phyloP scores from a whole-genome alignment of 208 protist genomes.

The Trypanosoma mega region DNA sequence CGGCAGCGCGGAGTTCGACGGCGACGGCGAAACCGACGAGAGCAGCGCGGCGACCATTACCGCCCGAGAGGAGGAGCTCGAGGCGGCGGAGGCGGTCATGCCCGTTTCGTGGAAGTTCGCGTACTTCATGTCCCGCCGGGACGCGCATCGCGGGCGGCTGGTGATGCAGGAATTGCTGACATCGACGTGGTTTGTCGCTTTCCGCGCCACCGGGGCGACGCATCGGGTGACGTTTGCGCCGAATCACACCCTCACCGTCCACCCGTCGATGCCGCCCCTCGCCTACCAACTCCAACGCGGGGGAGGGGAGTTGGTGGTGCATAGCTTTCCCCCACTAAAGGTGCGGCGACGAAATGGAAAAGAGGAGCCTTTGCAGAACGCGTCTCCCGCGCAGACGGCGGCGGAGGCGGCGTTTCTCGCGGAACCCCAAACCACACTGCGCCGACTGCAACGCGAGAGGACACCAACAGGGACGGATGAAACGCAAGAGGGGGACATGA shows the following conservation, averaged over 20 bases:
- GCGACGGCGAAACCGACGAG: too few relatives aligned
- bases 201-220: slow-evolving; percentile 50
- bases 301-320: slow-evolving; percentile 56
- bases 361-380: not conserved
- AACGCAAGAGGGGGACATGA: not conserved
- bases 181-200: slow-evolving; percentile 58
- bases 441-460: slow-evolving; percentile 5
- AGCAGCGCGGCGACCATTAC: too few relatives aligned
- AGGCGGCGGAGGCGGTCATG: slow-evolving; percentile 32
- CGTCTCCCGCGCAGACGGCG: not conserved
- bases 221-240: slow-evolving; percentile 48
- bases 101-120: slow-evolving; percentile 90
- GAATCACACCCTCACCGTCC: slow-evolving; percentile 38
- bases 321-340: slow-evolving; percentile 67
- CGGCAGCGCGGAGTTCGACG: too few relatives aligned
- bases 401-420: slow-evolving; percentile 36
- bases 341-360: slow-evolving; percentile 40
- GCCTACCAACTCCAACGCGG: slow-evolving; percentile 67
- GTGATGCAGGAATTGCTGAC: slow-evolving; percentile 62
- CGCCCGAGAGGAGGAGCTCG: too few relatives aligned
- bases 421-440: slow-evolving; percentile 53
- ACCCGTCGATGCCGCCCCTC: slow-evolving; percentile 35
- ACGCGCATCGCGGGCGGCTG: slow-evolving; percentile 40
- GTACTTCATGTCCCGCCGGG: slow-evolving; percentile 79
- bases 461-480: not conserved